Evolutionary conservation across 805 yeast genomes (phyloP).

Genomic region (Diddensiella transvaalensis): DNA sequence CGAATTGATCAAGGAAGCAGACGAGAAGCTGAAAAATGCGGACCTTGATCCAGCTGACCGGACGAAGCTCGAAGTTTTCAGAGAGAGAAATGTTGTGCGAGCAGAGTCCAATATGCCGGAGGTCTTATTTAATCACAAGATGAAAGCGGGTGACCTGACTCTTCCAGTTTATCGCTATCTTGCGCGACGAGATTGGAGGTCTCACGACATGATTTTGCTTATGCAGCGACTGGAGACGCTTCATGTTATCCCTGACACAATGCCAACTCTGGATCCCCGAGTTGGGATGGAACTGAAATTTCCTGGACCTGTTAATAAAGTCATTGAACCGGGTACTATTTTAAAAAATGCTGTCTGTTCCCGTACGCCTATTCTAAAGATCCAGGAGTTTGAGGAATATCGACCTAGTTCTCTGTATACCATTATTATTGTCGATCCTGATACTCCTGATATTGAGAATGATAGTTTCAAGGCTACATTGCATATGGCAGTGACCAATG

Average conservation of each 20-base stretch:
- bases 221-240: constrained; percentile 92
- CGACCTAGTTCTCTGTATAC: constrained; percentile 61
- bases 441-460: constrained; percentile 68
- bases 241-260: constrained; percentile 85
- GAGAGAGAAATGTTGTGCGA: constrained; percentile 41
- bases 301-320: constrained; percentile 54
- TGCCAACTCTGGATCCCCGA: constrained; percentile 81
- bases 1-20: constrained; percentile 37
- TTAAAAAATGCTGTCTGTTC: constrained; percentile 71
- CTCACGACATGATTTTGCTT: constrained; percentile 63
- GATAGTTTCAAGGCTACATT: constrained; percentile 70
- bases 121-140: constrained; percentile 62
- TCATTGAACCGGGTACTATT: constrained; percentile 75
- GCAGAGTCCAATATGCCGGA: constrained; percentile 84
- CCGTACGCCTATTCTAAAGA: constrained; percentile 71
- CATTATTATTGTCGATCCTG: constrained; percentile 83
- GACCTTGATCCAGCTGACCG: constrained; percentile 24
- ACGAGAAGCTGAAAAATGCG: constrained; percentile 27
- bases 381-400: constrained; percentile 63
- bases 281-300: constrained; percentile 74
- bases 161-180: constrained; percentile 77
- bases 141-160: constrained; percentile 53
- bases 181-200: constrained; percentile 69
- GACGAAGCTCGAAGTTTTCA: constrained; percentile 21
- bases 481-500: constrained; percentile 72